Conservation (phyloP, 106 monocot genomes). For the Gastrodia elata region DNA sequence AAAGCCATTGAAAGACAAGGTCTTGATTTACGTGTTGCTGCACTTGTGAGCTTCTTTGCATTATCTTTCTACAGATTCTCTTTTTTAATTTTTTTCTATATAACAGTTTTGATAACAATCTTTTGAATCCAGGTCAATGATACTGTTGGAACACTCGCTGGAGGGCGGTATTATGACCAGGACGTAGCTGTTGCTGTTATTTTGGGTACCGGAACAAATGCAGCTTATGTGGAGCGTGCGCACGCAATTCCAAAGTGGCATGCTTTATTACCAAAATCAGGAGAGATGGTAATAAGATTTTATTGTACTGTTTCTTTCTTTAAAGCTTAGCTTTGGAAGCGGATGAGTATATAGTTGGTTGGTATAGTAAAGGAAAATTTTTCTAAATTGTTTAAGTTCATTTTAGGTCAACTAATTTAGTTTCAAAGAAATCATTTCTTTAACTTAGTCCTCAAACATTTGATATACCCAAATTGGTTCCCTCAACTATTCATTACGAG, state of each 20-base stretch:
- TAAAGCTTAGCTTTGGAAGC: neutral
- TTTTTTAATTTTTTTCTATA: neutral
- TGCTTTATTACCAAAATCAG: slow-evolving; percentile 70
- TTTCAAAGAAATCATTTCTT: no score
- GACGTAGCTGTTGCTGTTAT: slow-evolving; percentile 91
- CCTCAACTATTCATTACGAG: no score
- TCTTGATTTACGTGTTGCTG: slow-evolving; percentile 67
- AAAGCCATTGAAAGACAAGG: slow-evolving; percentile 73
- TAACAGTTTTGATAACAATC: neutral
- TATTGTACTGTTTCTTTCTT: neutral
- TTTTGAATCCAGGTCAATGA: slow-evolving; percentile 68
- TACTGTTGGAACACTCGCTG: slow-evolving; percentile 90
- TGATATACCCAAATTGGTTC: no score
- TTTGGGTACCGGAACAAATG: slow-evolving; percentile 96
- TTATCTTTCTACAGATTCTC: neutral
- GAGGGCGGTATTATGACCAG: slow-evolving; percentile 71
- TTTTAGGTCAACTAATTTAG: no score
- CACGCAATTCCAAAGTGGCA: slow-evolving; percentile 94
- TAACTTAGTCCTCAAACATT: no score
- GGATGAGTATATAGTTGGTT: neutral
- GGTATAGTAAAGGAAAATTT: neutral
- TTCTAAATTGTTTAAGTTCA: neutral
- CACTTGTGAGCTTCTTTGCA: slow-evolving; percentile 39
- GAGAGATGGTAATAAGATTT: slow-evolving; percentile 70
- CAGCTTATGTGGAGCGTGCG: slow-evolving; percentile 89